Conservation (phyloP, 192 early-diverging fungal genomes). For the Dispira parvispora region DNA sequence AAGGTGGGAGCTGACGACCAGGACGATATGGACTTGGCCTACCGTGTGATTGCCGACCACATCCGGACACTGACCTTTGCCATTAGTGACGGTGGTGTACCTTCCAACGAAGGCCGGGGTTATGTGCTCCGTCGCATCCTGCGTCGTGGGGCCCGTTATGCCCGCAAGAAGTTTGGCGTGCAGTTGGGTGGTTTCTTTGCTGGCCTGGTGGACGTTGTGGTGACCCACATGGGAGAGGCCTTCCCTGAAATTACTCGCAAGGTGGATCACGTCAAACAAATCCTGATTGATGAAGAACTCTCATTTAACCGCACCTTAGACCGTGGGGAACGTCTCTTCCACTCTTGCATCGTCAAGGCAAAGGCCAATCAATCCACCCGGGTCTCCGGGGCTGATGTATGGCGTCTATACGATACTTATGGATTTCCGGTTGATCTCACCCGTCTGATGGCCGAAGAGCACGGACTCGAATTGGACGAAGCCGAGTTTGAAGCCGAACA, state of each 20-base stretch:
- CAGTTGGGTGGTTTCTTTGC: slow-evolving; percentile 90
- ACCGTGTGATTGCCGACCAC: slow-evolving; percentile 97
- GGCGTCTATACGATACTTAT: slow-evolving; percentile 36
- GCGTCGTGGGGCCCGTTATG: slow-evolving; percentile 49
- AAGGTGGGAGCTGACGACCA: too few species aligned
- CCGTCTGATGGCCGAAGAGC: slow-evolving; percentile 31
- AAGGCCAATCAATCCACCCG: slow-evolving; percentile 17
- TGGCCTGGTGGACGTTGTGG: slow-evolving; percentile 76
- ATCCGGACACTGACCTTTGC: slow-evolving; percentile 91
- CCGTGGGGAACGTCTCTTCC: slow-evolving; percentile 26
- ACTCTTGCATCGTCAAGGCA: slow-evolving; percentile 23
- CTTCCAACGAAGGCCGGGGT: slow-evolving; percentile 95
- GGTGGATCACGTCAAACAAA: slow-evolving; percentile 61
- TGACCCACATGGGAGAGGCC: slow-evolving; percentile 74
- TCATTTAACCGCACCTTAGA: slow-evolving; percentile 29
- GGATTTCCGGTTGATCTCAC: slow-evolving; percentile 42
- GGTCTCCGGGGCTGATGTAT: slow-evolving; percentile 28
- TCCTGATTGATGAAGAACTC: slow-evolving; percentile 28
- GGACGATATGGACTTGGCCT: slow-evolving; percentile 24
- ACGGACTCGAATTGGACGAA: slow-evolving; percentile 34
- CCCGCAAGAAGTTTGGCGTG: slow-evolving; percentile 76
- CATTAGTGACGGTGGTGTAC: slow-evolving; percentile 92
- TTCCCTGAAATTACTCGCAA: slow-evolving; percentile 79
- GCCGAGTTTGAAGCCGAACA: slow-evolving; percentile 24
- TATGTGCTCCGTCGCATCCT: slow-evolving; percentile 59